These are phyloP conservation scores for Microstegium vimineum DNA, from an alignment of 176 grass and related monocot species.

Conservation along the genomic window DNA sequence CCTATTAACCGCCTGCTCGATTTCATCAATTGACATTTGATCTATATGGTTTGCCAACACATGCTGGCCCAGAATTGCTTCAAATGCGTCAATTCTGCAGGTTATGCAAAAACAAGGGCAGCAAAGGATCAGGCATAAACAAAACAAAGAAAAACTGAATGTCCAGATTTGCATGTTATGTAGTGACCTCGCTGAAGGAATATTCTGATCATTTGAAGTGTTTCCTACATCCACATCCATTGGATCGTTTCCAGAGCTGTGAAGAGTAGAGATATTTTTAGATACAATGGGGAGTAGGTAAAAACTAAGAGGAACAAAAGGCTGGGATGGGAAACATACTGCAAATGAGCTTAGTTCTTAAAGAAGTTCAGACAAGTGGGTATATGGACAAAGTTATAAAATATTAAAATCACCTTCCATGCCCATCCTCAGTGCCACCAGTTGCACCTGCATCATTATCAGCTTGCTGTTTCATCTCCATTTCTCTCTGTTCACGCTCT, in stretches of 20 bases:
- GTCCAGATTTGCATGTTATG: background rate
- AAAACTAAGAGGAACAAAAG: background rate
- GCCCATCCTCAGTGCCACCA: conserved; percentile 45
- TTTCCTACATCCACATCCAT: conserved; percentile 80
- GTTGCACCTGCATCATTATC: conserved; percentile 58
- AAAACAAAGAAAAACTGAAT: background rate
- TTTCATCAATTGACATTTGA: conserved; percentile 69
- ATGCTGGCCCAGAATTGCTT: conserved; percentile 75
- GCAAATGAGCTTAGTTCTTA: background rate
- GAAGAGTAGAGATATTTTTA: conserved; percentile 18
- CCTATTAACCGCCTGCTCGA: conserved; percentile 69
- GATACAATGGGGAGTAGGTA: background rate
- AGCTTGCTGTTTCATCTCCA: conserved; percentile 78
- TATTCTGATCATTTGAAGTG: conserved; percentile 46
- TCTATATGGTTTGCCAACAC: conserved; percentile 74
- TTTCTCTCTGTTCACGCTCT: conserved; percentile 76
- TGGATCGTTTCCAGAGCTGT: conserved; percentile 44
- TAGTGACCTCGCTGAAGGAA: conserved; percentile 65
- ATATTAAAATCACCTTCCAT: conserved; percentile 38
- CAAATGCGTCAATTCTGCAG: conserved; percentile 68
- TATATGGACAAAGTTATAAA: conserved; percentile 1
- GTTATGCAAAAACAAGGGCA: conserved; percentile 18
- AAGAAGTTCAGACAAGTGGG: background rate
- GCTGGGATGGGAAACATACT: background rate
- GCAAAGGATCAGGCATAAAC: conserved; percentile 15